Base-by-base conservation (phyloP, 495 filamentous ascomycete genomes). In the Melanomma pulvis-pyrius region DNA sequence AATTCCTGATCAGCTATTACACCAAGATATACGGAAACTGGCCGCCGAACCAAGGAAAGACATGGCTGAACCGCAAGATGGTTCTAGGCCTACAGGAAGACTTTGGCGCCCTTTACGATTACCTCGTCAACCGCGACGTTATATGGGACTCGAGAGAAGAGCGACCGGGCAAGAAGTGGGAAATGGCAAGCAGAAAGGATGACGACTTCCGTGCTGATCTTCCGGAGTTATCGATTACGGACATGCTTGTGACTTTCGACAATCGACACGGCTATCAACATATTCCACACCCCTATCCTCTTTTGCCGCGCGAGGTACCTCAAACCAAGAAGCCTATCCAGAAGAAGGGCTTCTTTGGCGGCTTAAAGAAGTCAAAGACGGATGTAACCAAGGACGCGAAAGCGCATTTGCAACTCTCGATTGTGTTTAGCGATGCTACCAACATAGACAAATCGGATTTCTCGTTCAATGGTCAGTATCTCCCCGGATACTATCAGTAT, bases 91-190 rank as follows among this genome's bases (percentile, higher is more conserved):
- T 91, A n/a, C 85, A 88, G 65, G 80, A 79, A 36, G 88, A 91
- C 68, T 90, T 90, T 59, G 82, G 84, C 17, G 82, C 86, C 4
- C 78, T 91, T 17, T 91, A 90, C 61, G 87, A 90, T 72, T 91
- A 89, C 67, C 79, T 91, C 4, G 87, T 91, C 34, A 87, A 90
- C 74, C 81, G 86, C 2, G 85, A 90, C 54, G 80, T 89, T 12
- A 73, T 82, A 0, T 91, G 88, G 84, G 85, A 88, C 63, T 82
- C 81, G 52, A 79, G 77, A 1, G 82, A 87, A 67, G 82, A 82
- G 36, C 77, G 83, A 12, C 76, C 75, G 1, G 71, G 71, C 32
- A 80, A 85, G 52, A 87, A 87, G 69, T 85, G 86, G 83, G 80
- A 83, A 71, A 87, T 90, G 74, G 81, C 84, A 41, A 81, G 82